Evolutionary conservation across 345 rosid species (phyloP), one percentile per base, ranked within the genome.

Genomic region (Citrus maxima): DNA sequence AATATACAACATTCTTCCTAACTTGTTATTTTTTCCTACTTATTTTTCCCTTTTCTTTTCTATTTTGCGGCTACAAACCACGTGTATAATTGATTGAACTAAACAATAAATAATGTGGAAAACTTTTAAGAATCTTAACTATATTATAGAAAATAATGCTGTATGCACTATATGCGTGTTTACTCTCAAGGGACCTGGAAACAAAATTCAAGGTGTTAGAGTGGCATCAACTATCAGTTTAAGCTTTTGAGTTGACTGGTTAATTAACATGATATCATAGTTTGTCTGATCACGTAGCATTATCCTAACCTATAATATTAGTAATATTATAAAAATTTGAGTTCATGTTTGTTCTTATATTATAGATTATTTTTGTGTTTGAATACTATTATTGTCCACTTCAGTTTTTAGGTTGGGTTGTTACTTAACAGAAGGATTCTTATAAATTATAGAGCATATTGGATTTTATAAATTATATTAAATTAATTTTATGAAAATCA

Each of bases 401-500:
- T 59, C 62, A 58, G 62, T 9, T 58, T 64, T 27, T 6, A 18
- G 6, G 40, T 51, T 51, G 6, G 22, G 56, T 16, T 51, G 21
- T 51, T 14, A 64, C 35, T 64, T 32, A 64, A 64, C 21, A 30
- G 67, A 64, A 38, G 5, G 34, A 28, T 28, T 61, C 12, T 74
- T 18, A 61, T 24, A 55, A 37, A 56, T 37, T 37, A 76, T 51
- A 7, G 37, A 34, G 54, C 10, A n/a, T 24, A 63, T 5, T 49
- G 27, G 10, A 19, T 28, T 32, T 49, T 56, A 67, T 21, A 51
- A 69, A 65, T 10, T 12, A 46, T 56, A 58, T 34, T 22, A 30
- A 54, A 58, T 42, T 65, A 24, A 54, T 37, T 67, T 60, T 30
- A 64, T 22, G 30, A 66, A 74, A 69, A 60, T 70, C 63, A 72